Conservation (phyloP, 1,284 basidiomycete species). For the Sporisorium exsertum region DNA sequence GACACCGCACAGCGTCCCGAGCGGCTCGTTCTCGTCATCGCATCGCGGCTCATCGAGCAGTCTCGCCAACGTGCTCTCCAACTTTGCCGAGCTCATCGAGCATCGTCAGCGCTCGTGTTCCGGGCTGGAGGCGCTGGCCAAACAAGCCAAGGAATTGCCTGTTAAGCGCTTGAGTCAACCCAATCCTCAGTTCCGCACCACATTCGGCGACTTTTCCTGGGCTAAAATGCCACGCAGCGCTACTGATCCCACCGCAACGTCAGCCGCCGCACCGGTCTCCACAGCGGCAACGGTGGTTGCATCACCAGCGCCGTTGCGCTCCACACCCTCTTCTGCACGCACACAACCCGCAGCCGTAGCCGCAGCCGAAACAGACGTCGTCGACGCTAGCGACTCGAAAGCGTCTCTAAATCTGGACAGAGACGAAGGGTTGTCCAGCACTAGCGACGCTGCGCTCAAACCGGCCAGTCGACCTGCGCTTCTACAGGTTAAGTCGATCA, state of each 20-base stretch:
- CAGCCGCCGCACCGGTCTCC: background rate
- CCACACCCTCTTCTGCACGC: background rate
- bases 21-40: conserved; percentile 30
- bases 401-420: background rate
- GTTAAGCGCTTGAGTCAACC: conserved; percentile 49
- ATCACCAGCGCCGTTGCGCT: background rate
- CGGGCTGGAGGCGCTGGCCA: conserved; percentile 41
- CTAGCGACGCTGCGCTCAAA: background rate
- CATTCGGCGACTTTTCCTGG: conserved; percentile 45
- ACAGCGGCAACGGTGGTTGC: background rate
- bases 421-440: conserved; percentile 1
- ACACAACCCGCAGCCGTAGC: background rate
- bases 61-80: conserved; percentile 39
- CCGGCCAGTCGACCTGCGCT: conserved; percentile 4
- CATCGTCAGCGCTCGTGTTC: conserved; percentile 51
- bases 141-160: conserved; percentile 42
- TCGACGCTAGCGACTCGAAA: conserved; percentile 8
- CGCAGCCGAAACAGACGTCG: conserved; percentile 13
- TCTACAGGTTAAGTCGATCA: conserved; percentile 28
- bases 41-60: conserved; percentile 34
- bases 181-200: conserved; percentile 43
- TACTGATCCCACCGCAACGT: background rate
- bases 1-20: conserved; percentile 23
- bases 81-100: conserved; percentile 50
- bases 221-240: conserved; percentile 7